phyloP scores from a whole-genome alignment of 192 early-diverging fungal genomes.

The Gonapodya prolifera region DNA sequence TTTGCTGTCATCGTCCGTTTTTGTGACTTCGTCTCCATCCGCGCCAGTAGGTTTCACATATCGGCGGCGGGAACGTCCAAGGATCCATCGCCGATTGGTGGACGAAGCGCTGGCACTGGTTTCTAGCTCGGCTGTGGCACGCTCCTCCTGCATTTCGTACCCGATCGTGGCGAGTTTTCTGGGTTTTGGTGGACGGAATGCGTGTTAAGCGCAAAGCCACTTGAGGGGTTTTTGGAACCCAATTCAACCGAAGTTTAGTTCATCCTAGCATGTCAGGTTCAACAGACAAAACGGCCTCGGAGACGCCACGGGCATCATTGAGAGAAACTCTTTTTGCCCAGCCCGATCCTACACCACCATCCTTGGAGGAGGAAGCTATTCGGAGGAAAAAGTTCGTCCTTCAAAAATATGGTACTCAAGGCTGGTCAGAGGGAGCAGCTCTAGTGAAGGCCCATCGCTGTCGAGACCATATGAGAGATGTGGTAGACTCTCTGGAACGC shows the following conservation, averaged over 20 bases:
- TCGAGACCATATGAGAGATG: background rate
- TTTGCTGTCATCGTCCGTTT: background rate
- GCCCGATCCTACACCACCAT: background rate
- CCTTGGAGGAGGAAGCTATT: background rate
- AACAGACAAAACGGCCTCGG: no score
- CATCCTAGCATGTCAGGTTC: no score
- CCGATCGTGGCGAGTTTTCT: background rate
- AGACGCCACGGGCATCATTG: background rate
- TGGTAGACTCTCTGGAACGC: background rate
- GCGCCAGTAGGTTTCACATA: background rate
- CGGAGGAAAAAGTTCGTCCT: background rate
- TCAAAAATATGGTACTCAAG: background rate
- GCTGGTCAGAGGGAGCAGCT: background rate
- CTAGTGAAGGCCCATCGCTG: background rate
- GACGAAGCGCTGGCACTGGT: background rate
- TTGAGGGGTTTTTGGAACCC: no score
- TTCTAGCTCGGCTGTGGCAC: background rate
- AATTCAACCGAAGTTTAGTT: no score
- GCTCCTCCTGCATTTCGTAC: background rate
- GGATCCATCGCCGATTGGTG: background rate
- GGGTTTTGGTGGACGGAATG: no score
- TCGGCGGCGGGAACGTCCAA: background rate
- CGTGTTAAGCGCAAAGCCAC: no score
- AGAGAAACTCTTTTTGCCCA: background rate
- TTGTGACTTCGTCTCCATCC: background rate